These are phyloP conservation scores for Phaeoacremonium minimum DNA, from an alignment of 2,329 filamentous ascomycete species.

Conservation along the genomic window DNA sequence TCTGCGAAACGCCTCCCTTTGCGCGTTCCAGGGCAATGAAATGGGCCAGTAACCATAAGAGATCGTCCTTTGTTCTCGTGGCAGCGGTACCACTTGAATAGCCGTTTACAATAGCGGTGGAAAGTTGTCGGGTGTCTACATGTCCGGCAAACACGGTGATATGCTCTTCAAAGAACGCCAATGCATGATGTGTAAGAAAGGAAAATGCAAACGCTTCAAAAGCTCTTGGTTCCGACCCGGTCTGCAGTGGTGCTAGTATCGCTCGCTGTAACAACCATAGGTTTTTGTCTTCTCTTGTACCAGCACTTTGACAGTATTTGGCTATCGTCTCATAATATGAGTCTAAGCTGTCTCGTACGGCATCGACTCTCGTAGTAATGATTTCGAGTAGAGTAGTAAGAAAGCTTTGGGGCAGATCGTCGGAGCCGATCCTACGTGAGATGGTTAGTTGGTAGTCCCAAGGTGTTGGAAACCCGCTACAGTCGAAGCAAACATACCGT, in stretches of 20 bases:
- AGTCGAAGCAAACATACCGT: too few species aligned
- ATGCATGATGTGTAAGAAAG: conserved; percentile 29
- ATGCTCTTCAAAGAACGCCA: conserved; percentile 36
- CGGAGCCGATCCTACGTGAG: conserved; percentile 1
- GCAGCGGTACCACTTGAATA: conserved; percentile 21
- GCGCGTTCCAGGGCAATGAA: conserved; percentile 54
- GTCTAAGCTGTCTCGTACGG: conserved; percentile 11
- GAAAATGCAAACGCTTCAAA: conserved; percentile 31
- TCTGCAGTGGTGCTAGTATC: conserved; percentile 11
- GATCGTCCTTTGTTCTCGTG: conserved; percentile 29
- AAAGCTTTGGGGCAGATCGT: conserved; percentile 4
- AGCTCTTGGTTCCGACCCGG: conserved; percentile 11
- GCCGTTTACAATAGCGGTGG: conserved; percentile 31
- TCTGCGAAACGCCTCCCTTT: conserved; percentile 25
- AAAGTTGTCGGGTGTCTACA: conserved; percentile 35
- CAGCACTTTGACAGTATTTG: conserved; percentile 7
- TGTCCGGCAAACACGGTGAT: conserved; percentile 26
- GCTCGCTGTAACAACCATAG: conserved; percentile 9
- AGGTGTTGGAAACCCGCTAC: too few species aligned
- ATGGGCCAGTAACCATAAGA: conserved; percentile 64
- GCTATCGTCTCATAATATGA: conserved; percentile 14
- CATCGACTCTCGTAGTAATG: conserved; percentile 5
- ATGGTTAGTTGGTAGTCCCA: too few species aligned
- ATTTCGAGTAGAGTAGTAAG: conserved; percentile 11
- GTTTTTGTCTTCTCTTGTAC: conserved; percentile 2